These are phyloP conservation scores for Ustilago cynodontis DNA, from an alignment of 1,284 basidiomycete genomes.

Conservation along the genomic window DNA sequence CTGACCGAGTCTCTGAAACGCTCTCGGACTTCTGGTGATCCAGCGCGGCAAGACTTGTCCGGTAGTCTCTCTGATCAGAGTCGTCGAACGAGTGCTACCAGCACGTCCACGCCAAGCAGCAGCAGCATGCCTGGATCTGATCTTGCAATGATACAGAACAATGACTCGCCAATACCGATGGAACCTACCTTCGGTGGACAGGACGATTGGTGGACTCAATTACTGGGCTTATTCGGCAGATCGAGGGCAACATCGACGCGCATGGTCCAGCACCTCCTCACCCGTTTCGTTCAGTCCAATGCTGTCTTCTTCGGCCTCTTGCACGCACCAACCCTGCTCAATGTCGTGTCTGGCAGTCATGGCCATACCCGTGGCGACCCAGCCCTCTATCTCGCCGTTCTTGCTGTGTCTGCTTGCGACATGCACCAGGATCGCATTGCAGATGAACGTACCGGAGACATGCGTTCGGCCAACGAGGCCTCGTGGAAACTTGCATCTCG, in stretches of 20 bases:
- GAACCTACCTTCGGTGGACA: conserved; percentile 24
- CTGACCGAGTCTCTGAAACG: conserved; percentile 3
- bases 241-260: conserved; percentile 18
- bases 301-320: conserved; percentile 56
- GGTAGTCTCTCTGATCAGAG: not conserved
- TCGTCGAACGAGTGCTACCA: not conserved
- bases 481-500: conserved; percentile 30
- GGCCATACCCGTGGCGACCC: conserved; percentile 37
- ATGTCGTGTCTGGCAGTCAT: conserved; percentile 26
- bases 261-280: conserved; percentile 43
- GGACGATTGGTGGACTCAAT: conserved; percentile 41
- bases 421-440: conserved; percentile 41
- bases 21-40: conserved; percentile 3
- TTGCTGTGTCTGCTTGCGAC: conserved; percentile 52
- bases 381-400: conserved; percentile 46
- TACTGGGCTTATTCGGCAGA: conserved; percentile 28
- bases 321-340: conserved; percentile 46
- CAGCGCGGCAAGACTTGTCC: not conserved
- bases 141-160: conserved; percentile 54
- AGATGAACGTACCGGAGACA: conserved; percentile 42
- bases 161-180: conserved; percentile 31
- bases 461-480: conserved; percentile 38
- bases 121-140: conserved; percentile 50
- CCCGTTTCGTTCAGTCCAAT: conserved; percentile 51
- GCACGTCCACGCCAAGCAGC: conserved; percentile 27